Conservation (phyloP, 306 rosid species). For the Gastrolobium bilobum region DNA sequence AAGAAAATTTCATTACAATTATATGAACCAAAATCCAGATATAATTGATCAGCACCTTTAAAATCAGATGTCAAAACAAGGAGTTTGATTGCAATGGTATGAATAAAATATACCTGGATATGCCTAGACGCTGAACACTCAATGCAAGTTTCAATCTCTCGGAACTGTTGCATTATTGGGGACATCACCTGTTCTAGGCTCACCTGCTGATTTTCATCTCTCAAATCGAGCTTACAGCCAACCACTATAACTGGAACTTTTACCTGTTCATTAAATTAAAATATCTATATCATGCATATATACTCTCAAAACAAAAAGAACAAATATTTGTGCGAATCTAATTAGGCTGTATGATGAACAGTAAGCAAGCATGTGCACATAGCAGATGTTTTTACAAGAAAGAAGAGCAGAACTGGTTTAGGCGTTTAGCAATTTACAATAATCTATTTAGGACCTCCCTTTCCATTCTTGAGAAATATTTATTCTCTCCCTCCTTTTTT, state of each 20-base stretch:
- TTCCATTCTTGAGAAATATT: not conserved
- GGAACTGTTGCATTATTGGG: conserved; percentile 98
- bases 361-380: not conserved
- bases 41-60: conserved; percentile 25
- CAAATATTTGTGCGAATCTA: not conserved
- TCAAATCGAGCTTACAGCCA: conserved; percentile 95
- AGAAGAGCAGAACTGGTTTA: conserved; percentile 14
- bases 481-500: not conserved
- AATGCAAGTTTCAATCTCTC: conserved; percentile 98
- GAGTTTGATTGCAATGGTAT: not conserved
- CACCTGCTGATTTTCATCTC: conserved; percentile 91
- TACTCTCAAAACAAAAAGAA: not conserved
- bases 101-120: conserved; percentile 76
- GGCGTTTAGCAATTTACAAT: conserved; percentile 7
- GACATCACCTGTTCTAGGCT: conserved; percentile 98
- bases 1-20: conserved; percentile 33
- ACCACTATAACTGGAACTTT: conserved; percentile 95
- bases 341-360: not conserved
- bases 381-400: conserved; percentile 9
- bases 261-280: conserved; percentile 69
- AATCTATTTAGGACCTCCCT: not conserved
- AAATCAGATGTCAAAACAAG: conserved; percentile 21
- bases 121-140: conserved; percentile 94
- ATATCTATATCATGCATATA: conserved; percentile 38
- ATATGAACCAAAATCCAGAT: conserved; percentile 39